These are phyloP conservation scores for Macrolepiota albuminosa DNA, from an alignment of 768 basidiomycete genomes.

Conservation along the genomic window DNA sequence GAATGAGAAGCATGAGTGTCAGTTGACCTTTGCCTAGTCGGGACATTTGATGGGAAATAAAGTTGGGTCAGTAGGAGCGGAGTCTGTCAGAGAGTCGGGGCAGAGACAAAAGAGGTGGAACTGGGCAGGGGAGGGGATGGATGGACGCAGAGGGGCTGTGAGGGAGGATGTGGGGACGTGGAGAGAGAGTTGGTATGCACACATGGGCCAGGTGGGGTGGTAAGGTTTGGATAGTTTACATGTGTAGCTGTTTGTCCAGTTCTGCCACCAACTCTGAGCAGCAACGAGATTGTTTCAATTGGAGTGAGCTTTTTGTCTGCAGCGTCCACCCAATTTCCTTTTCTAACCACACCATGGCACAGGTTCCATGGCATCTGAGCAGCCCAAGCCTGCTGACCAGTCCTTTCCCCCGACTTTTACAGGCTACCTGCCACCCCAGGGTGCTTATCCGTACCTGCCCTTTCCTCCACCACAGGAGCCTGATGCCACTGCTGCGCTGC, in stretches of 20 bases:
- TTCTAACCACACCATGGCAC: background rate
- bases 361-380: constrained; percentile 27
- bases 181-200: background rate
- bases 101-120: background rate
- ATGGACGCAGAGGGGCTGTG: background rate
- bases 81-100: constrained; percentile 1
- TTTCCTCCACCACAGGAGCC: constrained; percentile 33
- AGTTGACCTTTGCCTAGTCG: too few species aligned
- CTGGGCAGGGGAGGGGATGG: too few species aligned
- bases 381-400: constrained; percentile 26
- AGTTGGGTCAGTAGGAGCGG: background rate
- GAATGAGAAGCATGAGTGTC: too few species aligned
- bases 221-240: constrained; percentile 6
- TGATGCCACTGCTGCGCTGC: constrained; percentile 23
- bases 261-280: constrained; percentile 8
- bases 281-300: constrained; percentile 13
- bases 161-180: background rate
- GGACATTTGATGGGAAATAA: background rate
- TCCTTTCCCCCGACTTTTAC: constrained; percentile 27
- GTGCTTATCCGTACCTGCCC: constrained; percentile 37
- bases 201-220: constrained; percentile 9
- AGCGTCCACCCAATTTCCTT: background rate
- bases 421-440: constrained; percentile 24
- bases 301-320: constrained; percentile 7
- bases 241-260: background rate